Percentiles rank a stretch among this genome's conserved stretches.
Conservation (phyloP, 164 flowering plant genomes). For the Magnolia changhungtana region DNA sequence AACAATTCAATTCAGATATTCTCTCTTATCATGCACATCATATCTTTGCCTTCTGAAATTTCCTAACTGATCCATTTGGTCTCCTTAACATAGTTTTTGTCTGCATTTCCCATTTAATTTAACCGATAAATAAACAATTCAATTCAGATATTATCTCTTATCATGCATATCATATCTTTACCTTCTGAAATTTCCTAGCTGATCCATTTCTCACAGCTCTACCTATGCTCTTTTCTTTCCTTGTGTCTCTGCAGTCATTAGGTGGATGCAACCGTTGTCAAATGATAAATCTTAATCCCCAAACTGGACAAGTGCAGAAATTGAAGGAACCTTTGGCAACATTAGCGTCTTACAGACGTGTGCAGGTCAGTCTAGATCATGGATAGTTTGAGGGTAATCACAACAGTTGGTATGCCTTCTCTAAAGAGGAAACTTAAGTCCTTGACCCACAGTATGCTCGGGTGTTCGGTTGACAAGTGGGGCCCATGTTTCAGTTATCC, state of each 20-base stretch:
- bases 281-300: constrained; percentile 59
- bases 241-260: constrained; percentile 49
- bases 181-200: neutral
- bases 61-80: too few relatives aligned
- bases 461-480: too few relatives aligned
- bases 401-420: neutral
- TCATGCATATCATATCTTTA: neutral
- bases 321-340: constrained; percentile 87
- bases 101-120: too few relatives aligned
- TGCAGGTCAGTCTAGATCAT: constrained; percentile 43
- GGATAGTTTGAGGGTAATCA: neutral
- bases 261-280: constrained; percentile 99
- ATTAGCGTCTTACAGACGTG: constrained; percentile 78
- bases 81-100: too few relatives aligned
- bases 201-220: neutral
- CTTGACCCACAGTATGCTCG: too few relatives aligned
- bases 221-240: neutral
- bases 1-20: neutral
- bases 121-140: too few relatives aligned
- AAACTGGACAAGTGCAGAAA: constrained; percentile 37
- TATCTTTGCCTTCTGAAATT: neutral
- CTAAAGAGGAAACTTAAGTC: too few relatives aligned
- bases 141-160: neutral
- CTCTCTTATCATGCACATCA: neutral
- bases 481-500: too few relatives aligned